A percentile compares a stretch with the other conserved stretches of the same genome.
Evolutionary conservation across 2,329 filamentous ascomycete genomes (phyloP).

Genomic region (Venturia carpophila): DNA sequence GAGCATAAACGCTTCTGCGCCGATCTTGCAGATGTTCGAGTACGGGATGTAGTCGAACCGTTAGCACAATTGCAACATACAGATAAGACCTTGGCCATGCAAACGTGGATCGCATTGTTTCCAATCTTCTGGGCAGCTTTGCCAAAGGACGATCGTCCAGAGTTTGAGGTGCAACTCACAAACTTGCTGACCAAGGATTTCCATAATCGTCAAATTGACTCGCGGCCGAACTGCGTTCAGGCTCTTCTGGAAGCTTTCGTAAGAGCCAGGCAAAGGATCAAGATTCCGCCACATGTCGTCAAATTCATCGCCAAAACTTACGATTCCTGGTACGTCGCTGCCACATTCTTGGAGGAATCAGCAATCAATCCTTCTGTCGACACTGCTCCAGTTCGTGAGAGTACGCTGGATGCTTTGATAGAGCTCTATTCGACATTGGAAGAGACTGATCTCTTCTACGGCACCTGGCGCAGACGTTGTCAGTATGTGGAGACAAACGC

Average conservation of each 20-base stretch:
- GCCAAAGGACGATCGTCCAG: constrained; percentile 76
- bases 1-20: constrained; percentile 73
- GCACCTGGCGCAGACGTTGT: constrained; percentile 88
- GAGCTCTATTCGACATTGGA: constrained; percentile 85
- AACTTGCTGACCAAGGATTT: constrained; percentile 88
- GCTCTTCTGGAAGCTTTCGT: constrained; percentile 83
- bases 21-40: constrained; percentile 77
- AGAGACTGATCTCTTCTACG: constrained; percentile 96
- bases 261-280: constrained; percentile 76
- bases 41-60: constrained; percentile 82
- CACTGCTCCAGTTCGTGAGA: constrained; percentile 77
- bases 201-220: constrained; percentile 88
- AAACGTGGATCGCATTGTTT: constrained; percentile 87
- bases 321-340: constrained; percentile 93
- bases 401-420: constrained; percentile 90
- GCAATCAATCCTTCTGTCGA: constrained; percentile 79
- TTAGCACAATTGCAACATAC: constrained; percentile 87
- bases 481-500: constrained; percentile 98
- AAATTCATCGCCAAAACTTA: constrained; percentile 93
- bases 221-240: constrained; percentile 90
- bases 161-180: constrained; percentile 88
- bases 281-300: constrained; percentile 89
- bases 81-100: constrained; percentile 71
- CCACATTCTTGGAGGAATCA: constrained; percentile 81
- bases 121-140: constrained; percentile 90